Evolutionary conservation across 148 eudicot genomes (phyloP), one percentile per base, ranked within the genome.

Genomic region (Heliosperma pusillum): DNA sequence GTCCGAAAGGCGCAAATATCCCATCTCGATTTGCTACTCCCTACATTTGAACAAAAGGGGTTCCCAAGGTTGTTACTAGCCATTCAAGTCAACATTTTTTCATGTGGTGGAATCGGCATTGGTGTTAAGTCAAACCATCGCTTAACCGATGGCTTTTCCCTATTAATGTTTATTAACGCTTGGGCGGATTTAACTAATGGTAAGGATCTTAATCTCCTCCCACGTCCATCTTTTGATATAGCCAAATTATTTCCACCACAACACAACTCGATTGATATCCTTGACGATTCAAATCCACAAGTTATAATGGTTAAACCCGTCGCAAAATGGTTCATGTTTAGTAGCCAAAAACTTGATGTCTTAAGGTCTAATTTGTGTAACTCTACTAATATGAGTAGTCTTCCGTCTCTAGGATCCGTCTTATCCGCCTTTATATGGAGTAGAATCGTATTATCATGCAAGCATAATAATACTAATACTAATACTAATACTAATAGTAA

Each of bases 351-450:
- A 17, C 59, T 86, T 7, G 19, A 59, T 20, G 15, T 30, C 7
- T 74, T 86, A 4, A 70, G 74, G 29, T 59, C 73, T 0, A 80
- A 45, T 19, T 19, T 71, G 0, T 64, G 42, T 10, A 19, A 72
- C 12, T 1, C 36, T 6, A 47, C 7, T 0, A n/a, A 47, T 20
- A 22, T 3, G 2, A 73, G 3, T 5, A 27, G 26, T 21, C 64
- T 53, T 2, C 81, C 83, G 1, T 78, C 80, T 9, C 2, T 66
- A 12, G 10, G n/a, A 13, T 80, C 80, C 33, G 81, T 86, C 0
- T 58, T 84, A 16, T 82, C 89, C 0, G 77, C 84, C 15, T 82
- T 84, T 45, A 61, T 86, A 4, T 86, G 84, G 83, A 76, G 67
- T 33, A 59, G 84, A 16, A 44, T 84, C 12, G 62, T 58, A 24